phyloP scores from a whole-genome alignment of 2,329 filamentous ascomycete genomes.

The Paraphoma chrysanthemicola region DNA sequence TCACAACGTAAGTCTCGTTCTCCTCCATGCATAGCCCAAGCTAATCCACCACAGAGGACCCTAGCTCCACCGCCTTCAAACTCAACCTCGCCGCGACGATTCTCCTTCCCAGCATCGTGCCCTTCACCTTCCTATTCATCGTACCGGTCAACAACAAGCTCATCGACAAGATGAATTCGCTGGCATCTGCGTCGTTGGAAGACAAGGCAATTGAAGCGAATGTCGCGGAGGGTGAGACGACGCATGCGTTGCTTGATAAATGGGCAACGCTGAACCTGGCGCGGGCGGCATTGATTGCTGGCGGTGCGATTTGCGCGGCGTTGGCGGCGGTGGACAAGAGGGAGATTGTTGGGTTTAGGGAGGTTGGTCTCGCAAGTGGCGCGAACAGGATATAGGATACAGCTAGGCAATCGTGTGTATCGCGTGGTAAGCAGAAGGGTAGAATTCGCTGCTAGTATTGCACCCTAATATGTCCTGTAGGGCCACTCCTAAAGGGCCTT shows the following conservation, averaged over 20 bases:
- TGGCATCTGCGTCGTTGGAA: conserved; percentile 44
- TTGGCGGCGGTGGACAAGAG: conserved; percentile 35
- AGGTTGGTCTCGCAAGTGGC: conserved; percentile 18
- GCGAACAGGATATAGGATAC: conserved; percentile 13
- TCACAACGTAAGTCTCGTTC: conserved; percentile 42
- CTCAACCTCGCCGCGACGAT: conserved; percentile 57
- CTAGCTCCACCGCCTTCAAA: conserved; percentile 44
- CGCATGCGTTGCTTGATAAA: conserved; percentile 61
- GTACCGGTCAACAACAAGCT: conserved; percentile 58
- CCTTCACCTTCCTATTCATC: conserved; percentile 61
- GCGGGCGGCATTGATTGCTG: conserved; percentile 46
- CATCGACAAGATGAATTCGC: conserved; percentile 51
- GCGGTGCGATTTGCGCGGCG: conserved; percentile 30
- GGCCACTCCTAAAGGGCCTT: too few relatives aligned
- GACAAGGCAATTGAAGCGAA: conserved; percentile 48
- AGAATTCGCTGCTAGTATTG: neutral
- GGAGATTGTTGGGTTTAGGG: conserved; percentile 31
- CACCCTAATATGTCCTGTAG: neutral
- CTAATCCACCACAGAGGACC: conserved; percentile 30
- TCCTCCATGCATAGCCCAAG: neutral
- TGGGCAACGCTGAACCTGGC: conserved; percentile 64
- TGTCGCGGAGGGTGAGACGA: conserved; percentile 52
- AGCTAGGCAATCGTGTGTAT: neutral
- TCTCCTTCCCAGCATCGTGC: conserved; percentile 56
- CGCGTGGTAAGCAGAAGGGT: neutral